Base-by-base conservation (phyloP, 805 yeast genomes). In the Hanseniaspora clermontiae region DNA sequence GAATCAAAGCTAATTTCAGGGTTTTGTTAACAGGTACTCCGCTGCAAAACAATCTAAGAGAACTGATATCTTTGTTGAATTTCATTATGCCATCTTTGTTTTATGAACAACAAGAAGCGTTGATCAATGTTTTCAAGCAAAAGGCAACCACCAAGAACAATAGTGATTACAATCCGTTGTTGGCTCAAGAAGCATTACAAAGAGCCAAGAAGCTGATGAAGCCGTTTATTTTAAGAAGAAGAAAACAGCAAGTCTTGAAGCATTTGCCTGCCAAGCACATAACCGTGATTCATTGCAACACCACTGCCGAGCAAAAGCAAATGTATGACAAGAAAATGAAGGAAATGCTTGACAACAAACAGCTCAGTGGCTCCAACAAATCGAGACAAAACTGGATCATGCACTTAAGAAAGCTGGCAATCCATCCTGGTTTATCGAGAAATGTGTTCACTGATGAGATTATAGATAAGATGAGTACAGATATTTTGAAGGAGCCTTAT, bases 121-220 rank as follows among this genome's bases (percentile, higher is more conserved):
- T 93, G 58, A 81, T 83, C 48, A 81, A 83, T 2, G 80, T 93
- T 43, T 93, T 93, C 73, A 85, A 85, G 68, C 96, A 90, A 70
- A 84, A 83, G 67, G 91, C 89, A 3, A 82, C 81, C 53, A 86
- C 95, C 1, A 77, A 79, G 15, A 73, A 72, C 55, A 71, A 72
- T 10, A 76, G 77, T 45, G 74, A 72, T 55, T 84, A 79, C 65
- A 86, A 87, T 62, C 96, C 96, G 1, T 74, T 93, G 45, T 72
- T 93, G 43, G 87, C 97, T 0, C 85, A 84, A 61, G 95, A 91
- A 70, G 95, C 98, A 0, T 89, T 93, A 60, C 77, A 82, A 37
- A 86, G 89, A 65, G 99, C 99, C 3, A 88, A 87, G 67, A 84
- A 93, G 5, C 91, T 93, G 97, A 91, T 93, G 97, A 85, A 95